Conservation (phyloP, 257 asterid genomes). For the Jacaranda mimosifolia region DNA sequence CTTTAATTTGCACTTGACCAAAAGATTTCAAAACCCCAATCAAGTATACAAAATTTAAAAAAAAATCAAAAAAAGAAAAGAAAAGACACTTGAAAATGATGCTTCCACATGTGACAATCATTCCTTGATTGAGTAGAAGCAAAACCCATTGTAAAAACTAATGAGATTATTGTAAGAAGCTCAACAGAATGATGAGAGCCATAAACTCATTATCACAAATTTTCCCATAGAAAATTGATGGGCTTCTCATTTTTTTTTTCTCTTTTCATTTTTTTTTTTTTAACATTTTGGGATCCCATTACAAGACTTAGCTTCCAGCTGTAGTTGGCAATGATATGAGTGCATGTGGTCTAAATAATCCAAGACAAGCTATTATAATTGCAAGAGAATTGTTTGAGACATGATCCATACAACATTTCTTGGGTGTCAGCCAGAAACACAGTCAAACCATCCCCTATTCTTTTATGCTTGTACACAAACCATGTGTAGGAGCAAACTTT, state of each 20-base stretch:
- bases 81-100: constrained; percentile 31
- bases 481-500: constrained; percentile 34
- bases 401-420: constrained; percentile 56
- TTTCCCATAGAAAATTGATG: constrained; percentile 18
- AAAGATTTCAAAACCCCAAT: constrained; percentile 19
- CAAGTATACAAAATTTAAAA: constrained; percentile 8
- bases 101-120: constrained; percentile 51
- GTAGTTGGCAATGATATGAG: constrained; percentile 64
- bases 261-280: too few relatives aligned
- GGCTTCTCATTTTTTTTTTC: too few relatives aligned
- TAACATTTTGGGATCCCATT: constrained; percentile 40
- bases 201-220: constrained; percentile 31
- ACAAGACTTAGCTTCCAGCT: constrained; percentile 42
- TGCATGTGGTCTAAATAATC: constrained; percentile 76
- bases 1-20: constrained; percentile 15
- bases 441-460: constrained; percentile 29
- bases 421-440: constrained; percentile 42
- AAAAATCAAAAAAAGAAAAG: not conserved
- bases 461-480: constrained; percentile 27
- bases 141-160: not conserved
- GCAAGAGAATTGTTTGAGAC: constrained; percentile 58
- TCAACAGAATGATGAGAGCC: constrained; percentile 25
- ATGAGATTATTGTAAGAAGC: constrained; percentile 13
- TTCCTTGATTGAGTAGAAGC: constrained; percentile 32
- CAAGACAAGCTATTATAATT: constrained; percentile 61